These are phyloP conservation scores for Catharanthus roseus DNA, from an alignment of 257 asterid species.

Conservation along the genomic window DNA sequence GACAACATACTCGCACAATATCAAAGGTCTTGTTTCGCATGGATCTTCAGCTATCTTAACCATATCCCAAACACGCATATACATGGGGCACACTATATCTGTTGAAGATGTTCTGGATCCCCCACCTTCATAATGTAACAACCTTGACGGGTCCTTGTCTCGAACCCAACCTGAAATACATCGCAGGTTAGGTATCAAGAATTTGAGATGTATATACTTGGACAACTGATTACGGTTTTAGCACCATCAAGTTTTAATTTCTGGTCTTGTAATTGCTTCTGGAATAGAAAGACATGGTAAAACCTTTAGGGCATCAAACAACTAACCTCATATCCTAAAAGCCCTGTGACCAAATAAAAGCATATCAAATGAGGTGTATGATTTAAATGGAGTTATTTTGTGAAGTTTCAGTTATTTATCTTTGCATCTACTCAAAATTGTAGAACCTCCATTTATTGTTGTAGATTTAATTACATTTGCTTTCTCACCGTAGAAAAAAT, in stretches of 20 bases:
- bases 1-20: conserved; percentile 87
- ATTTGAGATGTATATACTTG: no score
- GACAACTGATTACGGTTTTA: no score
- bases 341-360: not conserved
- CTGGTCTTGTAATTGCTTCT: no score
- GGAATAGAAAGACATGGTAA: not conserved
- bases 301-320: not conserved
- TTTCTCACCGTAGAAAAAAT: not conserved
- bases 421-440: not conserved
- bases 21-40: conserved; percentile 76
- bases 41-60: conserved; percentile 89
- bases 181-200: not conserved
- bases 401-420: not conserved
- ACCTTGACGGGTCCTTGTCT: conserved; percentile 80
- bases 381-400: no score
- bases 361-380: not conserved
- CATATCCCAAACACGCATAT: conserved; percentile 89
- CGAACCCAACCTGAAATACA: conserved; percentile 73
- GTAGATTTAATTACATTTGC: not conserved
- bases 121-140: conserved; percentile 94
- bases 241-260: no score
- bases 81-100: conserved; percentile 97
- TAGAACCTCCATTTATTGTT: not conserved
- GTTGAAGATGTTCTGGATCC: conserved; percentile 87
- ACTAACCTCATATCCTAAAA: not conserved